Percentiles rank a stretch among this genome's conserved stretches.
Conservation (phyloP, 805 yeast species). For the Candida morakotiae region DNA sequence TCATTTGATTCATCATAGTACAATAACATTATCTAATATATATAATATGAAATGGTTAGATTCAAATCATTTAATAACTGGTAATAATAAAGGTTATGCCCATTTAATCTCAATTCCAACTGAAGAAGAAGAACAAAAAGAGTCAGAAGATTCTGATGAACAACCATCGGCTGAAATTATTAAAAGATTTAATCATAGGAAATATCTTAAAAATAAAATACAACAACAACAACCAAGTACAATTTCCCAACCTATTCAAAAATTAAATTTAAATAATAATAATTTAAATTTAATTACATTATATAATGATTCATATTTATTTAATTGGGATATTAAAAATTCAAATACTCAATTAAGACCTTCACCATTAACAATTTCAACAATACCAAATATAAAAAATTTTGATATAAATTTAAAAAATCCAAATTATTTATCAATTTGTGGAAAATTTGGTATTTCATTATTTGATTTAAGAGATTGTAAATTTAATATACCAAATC, state of each 20-base stretch:
- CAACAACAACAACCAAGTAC: conserved; percentile 22
- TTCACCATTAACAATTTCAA: conserved; percentile 51
- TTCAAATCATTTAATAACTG: conserved; percentile 50
- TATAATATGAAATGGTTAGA: conserved; percentile 51
- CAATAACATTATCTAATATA: conserved; percentile 56
- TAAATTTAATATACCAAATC: conserved; percentile 29
- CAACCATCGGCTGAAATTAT: conserved; percentile 62
- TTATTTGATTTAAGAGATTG: conserved; percentile 63
- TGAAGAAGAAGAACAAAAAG: conserved; percentile 8
- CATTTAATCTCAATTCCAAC: conserved; percentile 70
- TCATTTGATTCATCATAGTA: conserved; percentile 51
- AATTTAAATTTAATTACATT: conserved; percentile 52
- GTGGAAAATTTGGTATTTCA: conserved; percentile 72
- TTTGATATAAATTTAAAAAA: conserved; percentile 41
- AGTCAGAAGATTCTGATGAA: conserved; percentile 12
- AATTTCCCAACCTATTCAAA: conserved; percentile 20
- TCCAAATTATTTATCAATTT: conserved; percentile 45
- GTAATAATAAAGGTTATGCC: conserved; percentile 72
- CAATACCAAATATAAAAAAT: conserved; percentile 45
- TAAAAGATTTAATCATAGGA: conserved; percentile 74
- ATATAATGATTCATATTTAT: conserved; percentile 60
- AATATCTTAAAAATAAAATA: conserved; percentile 47
- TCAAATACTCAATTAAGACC: conserved; percentile 39
- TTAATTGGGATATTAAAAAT: conserved; percentile 70
- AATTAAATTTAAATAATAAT: conserved; percentile 25